A percentile compares a stretch with the other conserved stretches of the same genome.
These are phyloP conservation scores for Huntiella decipiens DNA, from an alignment of 2,329 filamentous ascomycete species.

Conservation along the genomic window DNA sequence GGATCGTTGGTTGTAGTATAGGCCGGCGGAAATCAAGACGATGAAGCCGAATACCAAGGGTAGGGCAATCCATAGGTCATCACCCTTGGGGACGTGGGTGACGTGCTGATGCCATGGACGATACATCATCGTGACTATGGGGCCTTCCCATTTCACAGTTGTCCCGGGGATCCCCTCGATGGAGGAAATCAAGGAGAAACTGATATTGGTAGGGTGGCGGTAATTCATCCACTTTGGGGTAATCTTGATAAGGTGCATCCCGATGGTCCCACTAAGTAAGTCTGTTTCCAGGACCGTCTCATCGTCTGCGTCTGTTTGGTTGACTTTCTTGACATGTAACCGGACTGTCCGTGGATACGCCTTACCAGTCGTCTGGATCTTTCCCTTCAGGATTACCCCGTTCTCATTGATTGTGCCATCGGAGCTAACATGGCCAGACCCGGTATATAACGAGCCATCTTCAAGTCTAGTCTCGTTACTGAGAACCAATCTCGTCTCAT, in stretches of 20 bases:
- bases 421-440: conserved; percentile 11
- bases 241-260: conserved; percentile 29
- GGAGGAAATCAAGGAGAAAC: conserved; percentile 25
- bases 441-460: conserved; percentile 17
- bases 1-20: conserved; percentile 36
- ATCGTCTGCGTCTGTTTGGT: conserved; percentile 22
- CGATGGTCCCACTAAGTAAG: conserved; percentile 22
- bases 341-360: conserved; percentile 11
- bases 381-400: neutral
- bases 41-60: conserved; percentile 31
- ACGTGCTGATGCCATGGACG: conserved; percentile 16
- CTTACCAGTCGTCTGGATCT: neutral
- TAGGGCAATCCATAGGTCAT: conserved; percentile 32
- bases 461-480: conserved; percentile 10
- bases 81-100: conserved; percentile 18
- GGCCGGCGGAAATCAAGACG: conserved; percentile 29
- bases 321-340: conserved; percentile 20
- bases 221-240: conserved; percentile 20
- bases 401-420: neutral
- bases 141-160: neutral
- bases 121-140: conserved; percentile 18
- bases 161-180: conserved; percentile 16
- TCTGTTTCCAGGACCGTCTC: conserved; percentile 21
- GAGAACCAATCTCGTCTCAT: conserved; percentile 21
- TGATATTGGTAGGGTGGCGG: conserved; percentile 26